Evolutionary conservation across 306 rosid genomes (phyloP), one percentile per base, ranked within the genome.

Genomic region (Vigna nakashimae): DNA sequence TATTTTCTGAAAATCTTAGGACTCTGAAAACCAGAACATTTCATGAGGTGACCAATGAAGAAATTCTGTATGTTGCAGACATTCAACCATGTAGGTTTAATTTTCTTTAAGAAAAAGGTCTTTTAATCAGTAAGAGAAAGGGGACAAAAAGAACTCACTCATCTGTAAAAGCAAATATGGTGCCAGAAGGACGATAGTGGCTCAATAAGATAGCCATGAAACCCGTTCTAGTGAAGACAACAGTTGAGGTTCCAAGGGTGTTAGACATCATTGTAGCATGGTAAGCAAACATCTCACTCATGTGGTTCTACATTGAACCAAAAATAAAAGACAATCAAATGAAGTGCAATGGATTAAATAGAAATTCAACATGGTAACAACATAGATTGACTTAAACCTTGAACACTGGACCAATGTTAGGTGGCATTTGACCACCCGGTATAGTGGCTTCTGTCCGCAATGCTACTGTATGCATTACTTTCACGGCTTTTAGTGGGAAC

Each of bases 271-370:
- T 91, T 75, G 99, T 92, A 55, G 99, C 98, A 81, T 95, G 99
- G 88, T 91, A 95, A 50, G 99, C 99, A 87, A 95, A 95, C 98
- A 92, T 95, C 89, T 95, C 99, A 1, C 99, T 95, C 99, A 92
- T 95, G 79, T 92, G 99, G 68, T 95, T 95, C 99, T 95, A 70
- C 85, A 80, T 17, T 20, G 16, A 53, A 48, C 63, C 64, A 80
- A 74, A 68, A 40, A 56, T 0, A 16, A 3, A 63, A 2, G 53
- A 79, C 34, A 80, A 50, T 34, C 76, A 80, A 50, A 64, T 69
- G 20, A 68, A 63, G 34, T 50, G 1, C 6, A 52, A 40, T 1
- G 30, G 49, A 43, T 42, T 40, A 48, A 77, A 12, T n/a, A 32
- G 9, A 56, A 53, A 34, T 18, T 12, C 4, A 71, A 60, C 11